Evolutionary conservation across 2,329 filamentous ascomycete genomes (phyloP).

Genomic region (Paramyrothecium sp.): DNA sequence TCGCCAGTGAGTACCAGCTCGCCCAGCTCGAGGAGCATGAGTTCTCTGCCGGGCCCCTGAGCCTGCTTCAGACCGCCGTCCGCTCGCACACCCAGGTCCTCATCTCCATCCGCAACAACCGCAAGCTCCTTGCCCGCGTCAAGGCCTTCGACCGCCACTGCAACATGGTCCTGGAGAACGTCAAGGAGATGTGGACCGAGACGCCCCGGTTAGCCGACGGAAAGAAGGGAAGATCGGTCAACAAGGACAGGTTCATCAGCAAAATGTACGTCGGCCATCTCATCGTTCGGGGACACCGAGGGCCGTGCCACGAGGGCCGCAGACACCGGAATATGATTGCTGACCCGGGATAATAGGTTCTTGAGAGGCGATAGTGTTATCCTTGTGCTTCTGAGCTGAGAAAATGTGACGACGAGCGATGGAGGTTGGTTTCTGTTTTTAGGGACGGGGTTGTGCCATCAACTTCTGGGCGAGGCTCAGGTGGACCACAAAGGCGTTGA

Average conservation of each 20-base stretch:
- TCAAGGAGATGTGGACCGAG: slow-evolving; percentile 98
- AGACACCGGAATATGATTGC: background rate
- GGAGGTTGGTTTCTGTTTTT: slow-evolving; percentile 17
- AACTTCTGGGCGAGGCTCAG: slow-evolving; percentile 27
- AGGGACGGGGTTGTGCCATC: slow-evolving; percentile 21
- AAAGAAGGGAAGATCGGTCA: slow-evolving; percentile 86
- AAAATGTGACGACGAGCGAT: slow-evolving; percentile 10
- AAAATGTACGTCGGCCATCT: slow-evolving; percentile 69
- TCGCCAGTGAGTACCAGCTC: slow-evolving; percentile 80
- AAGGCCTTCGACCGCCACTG: slow-evolving; percentile 99
- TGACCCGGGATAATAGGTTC: slow-evolving; percentile 57
- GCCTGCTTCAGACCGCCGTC: slow-evolving; percentile 94
- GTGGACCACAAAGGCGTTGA: slow-evolving; percentile 37
- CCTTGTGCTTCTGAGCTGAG: slow-evolving; percentile 75
- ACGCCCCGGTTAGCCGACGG: slow-evolving; percentile 78
- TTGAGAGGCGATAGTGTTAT: slow-evolving; percentile 86
- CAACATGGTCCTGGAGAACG: slow-evolving; percentile 98
- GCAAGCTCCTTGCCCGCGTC: slow-evolving; percentile 93
- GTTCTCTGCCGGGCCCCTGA: slow-evolving; percentile 59
- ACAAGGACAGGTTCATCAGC: slow-evolving; percentile 98
- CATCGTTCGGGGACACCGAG: too few species aligned
- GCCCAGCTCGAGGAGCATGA: slow-evolving; percentile 64
- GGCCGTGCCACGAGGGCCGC: background rate
- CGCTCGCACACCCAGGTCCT: slow-evolving; percentile 93
- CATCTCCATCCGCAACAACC: slow-evolving; percentile 97